Evolutionary conservation across 208 protist genomes (phyloP), one percentile per base, ranked within the genome.

Genomic region (Vickermania ingenoplastis): DNA sequence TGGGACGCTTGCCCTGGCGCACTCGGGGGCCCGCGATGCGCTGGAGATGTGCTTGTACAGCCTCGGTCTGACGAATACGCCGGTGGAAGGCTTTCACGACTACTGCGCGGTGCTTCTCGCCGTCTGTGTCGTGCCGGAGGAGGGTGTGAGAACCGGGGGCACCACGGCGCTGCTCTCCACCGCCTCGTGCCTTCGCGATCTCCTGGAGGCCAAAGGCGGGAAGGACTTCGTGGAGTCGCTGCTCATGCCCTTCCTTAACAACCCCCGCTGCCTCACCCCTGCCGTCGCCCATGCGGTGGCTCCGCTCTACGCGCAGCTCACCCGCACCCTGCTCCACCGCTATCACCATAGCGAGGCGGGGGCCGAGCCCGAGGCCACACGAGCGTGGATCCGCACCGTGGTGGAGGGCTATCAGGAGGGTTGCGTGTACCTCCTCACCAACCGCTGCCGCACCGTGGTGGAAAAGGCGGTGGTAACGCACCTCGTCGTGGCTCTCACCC

Each of bases 401-500:
- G 75, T 90, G 56, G 36, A 45, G 11, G 36, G 11, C 11, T 17
- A n/a, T n/a, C 52, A 77, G 24, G 53, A 86, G 51, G 75, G 79
- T 0, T 61, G 67, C 22, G 72, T 74, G 21, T 57, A 65, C 22
- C 63, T 79, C 50, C 71, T 95, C 23, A 55, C 70, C 49, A 78
- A 64, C 4, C 73, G 81, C 57, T 92, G 89, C 67, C 80, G 84
- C 56, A 72, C 76, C 5, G 64, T 75, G 41, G 65, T 63, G 51
- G 89, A 95, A 62, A 95, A 92, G 67, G 73, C 70, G 24, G 69
- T 75, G 26, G 75, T 85, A 25, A 75, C 90, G 71, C 69, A 55
- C 17, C 48, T 93, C 22, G 65, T 81, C 58, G 61, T 60, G 26
- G 75, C 77, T 50, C 75, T 90, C 60, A 41, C 81, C 22, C 61